A percentile compares a stretch with the other conserved stretches of the same genome.
phyloP scores from a whole-genome alignment of 805 yeast genomes.

The Yarrowia porcina region DNA sequence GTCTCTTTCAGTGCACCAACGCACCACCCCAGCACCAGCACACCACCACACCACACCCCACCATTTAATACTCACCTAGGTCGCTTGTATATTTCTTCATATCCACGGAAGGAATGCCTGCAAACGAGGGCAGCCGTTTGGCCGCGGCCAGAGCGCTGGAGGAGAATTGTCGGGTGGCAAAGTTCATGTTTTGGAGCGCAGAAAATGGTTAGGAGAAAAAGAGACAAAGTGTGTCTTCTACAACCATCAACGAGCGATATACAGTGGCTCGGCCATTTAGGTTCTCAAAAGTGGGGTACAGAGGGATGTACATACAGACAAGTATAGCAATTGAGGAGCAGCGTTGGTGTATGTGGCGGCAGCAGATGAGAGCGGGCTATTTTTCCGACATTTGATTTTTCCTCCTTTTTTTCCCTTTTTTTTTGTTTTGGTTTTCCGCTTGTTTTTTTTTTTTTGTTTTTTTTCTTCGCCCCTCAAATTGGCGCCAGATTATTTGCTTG shows the following conservation, averaged over 20 bases:
- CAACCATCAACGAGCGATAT: background rate
- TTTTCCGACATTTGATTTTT: no score
- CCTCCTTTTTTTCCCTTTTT: no score
- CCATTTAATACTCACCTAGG: slow-evolving; percentile 28
- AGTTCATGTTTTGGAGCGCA: background rate
- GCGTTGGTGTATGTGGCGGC: no score
- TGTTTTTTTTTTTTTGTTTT: no score
- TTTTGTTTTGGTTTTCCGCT: no score
- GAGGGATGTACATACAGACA: background rate
- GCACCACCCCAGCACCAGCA: background rate
- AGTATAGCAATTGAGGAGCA: no score
- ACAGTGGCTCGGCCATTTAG: background rate
- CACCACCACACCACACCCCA: no score
- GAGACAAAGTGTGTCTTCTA: background rate
- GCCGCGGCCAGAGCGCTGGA: background rate
- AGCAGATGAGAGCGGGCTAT: no score
- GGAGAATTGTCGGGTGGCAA: slow-evolving; percentile 11
- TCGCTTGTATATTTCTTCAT: slow-evolving; percentile 35
- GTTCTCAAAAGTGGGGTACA: background rate
- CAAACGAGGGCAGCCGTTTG: slow-evolving; percentile 38
- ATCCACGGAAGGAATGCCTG: slow-evolving; percentile 37
- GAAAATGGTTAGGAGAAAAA: background rate
- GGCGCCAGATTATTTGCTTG: background rate
- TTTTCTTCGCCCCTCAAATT: no score
- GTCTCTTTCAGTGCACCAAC: background rate